These are phyloP conservation scores for Lactarius psammicola DNA, from an alignment of 768 basidiomycete species.

Conservation along the genomic window DNA sequence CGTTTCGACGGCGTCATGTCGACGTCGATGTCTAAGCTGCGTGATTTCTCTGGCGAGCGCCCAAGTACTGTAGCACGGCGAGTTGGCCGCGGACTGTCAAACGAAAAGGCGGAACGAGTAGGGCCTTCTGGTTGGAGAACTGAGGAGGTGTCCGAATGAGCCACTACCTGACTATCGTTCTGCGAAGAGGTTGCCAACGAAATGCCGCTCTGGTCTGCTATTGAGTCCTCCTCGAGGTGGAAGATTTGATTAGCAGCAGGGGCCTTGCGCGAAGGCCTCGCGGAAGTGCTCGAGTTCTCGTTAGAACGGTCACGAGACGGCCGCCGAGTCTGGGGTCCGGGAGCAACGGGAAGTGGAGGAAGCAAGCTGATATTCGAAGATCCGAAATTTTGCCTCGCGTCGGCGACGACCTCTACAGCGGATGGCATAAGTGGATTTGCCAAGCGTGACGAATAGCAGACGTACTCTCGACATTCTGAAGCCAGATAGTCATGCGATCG, in stretches of 20 bases:
- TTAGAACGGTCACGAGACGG: slow-evolving; percentile 51
- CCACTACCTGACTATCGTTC: neutral
- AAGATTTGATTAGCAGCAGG: slow-evolving; percentile 74
- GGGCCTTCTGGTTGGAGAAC: slow-evolving; percentile 33
- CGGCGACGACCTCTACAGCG: slow-evolving; percentile 70
- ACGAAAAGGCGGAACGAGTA: slow-evolving; percentile 23
- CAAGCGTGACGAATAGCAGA: slow-evolving; percentile 23
- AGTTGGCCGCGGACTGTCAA: slow-evolving; percentile 38
- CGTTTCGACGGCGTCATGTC: slow-evolving; percentile 57
- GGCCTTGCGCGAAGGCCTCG: slow-evolving; percentile 60
- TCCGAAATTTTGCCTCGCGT: slow-evolving; percentile 73
- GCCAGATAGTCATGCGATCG: slow-evolving; percentile 80
- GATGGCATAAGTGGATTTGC: neutral
- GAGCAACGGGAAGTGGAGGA: slow-evolving; percentile 62
- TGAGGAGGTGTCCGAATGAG: slow-evolving; percentile 29
- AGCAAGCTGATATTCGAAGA: slow-evolving; percentile 46
- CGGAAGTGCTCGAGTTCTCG: slow-evolving; percentile 42
- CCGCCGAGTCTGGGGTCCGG: slow-evolving; percentile 21
- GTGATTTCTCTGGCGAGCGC: slow-evolving; percentile 49
- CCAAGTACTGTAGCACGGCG: slow-evolving; percentile 69
- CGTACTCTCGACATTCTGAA: slow-evolving; percentile 80
- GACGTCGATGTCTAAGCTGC: slow-evolving; percentile 37
- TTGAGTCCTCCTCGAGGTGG: slow-evolving; percentile 42
- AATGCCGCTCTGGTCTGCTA: slow-evolving; percentile 34
- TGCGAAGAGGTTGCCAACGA: slow-evolving; percentile 14